Base-by-base conservation (phyloP, 192 early-diverging fungal species). In the Coemansia sp. region DNA sequence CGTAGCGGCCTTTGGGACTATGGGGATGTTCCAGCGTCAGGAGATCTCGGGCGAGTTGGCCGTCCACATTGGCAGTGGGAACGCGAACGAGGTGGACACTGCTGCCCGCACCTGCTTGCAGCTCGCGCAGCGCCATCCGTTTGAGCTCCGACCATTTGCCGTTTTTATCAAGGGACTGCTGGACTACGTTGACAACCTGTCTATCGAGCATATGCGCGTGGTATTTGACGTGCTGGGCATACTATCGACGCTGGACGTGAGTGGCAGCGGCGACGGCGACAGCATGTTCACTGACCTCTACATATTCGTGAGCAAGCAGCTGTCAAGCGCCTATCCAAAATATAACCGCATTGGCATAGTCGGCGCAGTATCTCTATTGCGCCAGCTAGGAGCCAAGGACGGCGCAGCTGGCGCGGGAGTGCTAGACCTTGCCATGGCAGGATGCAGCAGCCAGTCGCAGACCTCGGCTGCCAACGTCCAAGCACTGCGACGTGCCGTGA, bases 31-130 rank as follows among this genome's bases (percentile, higher is more conserved):
- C 61, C 85, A 92, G 65, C 87, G 88, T n/a, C 90, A 91, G 76
- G 92, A 93, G 75, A 89, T 92, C 24, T 75, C 92, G 42, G 89
- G 86, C n/a, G 87, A 87, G n/a, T 67, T 93, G 32, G 89, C 91
- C 1, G 87, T 88, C 17, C 92, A 93, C 60, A 89, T 93, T 42
- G 92, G 91, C 39, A 92, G 91, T 49, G 90, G 90, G 8, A 83
- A 84, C 59, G 58, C 60, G 9, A 70, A 79, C 59, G 90, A 92
- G 53, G 82, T 91, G 20, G 86, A 91, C 66, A 85, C 89, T 1
- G 87, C 91, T 0, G 45, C 91, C 14, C 71, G 77, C 8, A 85
- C 88, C 2, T 65, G 86, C 22, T 71, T 87, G 45, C 66, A 83
- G 15, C 80, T 93, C 10, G 87, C 86, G 4, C 63, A 79, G 15